These are phyloP conservation scores for Cryptosporidium sp. DNA, from an alignment of 169 alveolate genomes.

Conservation along the genomic window DNA sequence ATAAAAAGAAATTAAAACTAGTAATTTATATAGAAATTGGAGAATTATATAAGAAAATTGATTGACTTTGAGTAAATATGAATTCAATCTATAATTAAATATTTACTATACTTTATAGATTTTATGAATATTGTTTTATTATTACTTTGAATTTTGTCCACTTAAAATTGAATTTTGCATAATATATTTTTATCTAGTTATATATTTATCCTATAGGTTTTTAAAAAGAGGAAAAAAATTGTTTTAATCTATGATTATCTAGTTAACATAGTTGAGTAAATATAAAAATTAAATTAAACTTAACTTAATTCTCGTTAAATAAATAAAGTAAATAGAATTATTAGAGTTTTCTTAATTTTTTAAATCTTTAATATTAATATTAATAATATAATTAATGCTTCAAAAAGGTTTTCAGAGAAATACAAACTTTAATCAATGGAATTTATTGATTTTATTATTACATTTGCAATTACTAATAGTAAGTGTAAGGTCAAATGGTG, in stretches of 20 bases:
- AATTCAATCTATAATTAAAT: too few species aligned
- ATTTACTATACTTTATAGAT: too few species aligned
- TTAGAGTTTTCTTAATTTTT: background rate
- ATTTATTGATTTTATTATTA: background rate
- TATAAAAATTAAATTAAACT: background rate
- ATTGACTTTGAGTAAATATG: too few species aligned
- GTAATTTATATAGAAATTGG: background rate
- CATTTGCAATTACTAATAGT: background rate
- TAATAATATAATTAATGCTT: background rate
- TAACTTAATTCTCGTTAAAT: background rate
- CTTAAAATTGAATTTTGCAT: background rate
- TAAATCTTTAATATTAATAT: background rate
- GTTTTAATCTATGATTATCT: background rate
- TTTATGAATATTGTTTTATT: too few species aligned
- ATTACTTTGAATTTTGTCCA: background rate
- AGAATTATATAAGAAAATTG: too few species aligned
- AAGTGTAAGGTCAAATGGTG: background rate
- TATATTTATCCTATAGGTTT: constrained; percentile 7
- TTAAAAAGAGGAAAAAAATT: background rate
- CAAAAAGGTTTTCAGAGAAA: background rate
- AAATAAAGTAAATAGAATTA: background rate
- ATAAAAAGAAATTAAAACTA: background rate
- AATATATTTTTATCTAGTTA: constrained; percentile 13
- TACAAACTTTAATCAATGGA: background rate
- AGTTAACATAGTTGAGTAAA: background rate